Evolutionary conservation across 2,329 filamentous ascomycete genomes (phyloP).

Genomic region (Penicillium hordei): DNA sequence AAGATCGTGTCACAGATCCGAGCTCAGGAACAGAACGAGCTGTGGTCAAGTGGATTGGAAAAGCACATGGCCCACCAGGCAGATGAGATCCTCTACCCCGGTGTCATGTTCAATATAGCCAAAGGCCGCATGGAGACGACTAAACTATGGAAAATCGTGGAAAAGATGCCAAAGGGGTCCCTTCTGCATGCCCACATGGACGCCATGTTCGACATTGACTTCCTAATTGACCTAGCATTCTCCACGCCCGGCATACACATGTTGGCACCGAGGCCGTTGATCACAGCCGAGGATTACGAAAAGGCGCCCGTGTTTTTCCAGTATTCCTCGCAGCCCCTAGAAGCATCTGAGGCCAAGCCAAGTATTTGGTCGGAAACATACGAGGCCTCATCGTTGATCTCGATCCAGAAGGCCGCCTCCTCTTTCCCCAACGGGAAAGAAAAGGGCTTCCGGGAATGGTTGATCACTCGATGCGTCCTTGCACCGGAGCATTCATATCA

Average conservation of each 20-base stretch:
- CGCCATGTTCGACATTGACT: constrained; percentile 87
- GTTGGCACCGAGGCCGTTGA: constrained; percentile 57
- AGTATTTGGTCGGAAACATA: constrained; percentile 70
- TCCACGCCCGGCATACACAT: constrained; percentile 72
- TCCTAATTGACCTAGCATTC: constrained; percentile 70
- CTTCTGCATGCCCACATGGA: constrained; percentile 76
- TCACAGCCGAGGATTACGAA: constrained; percentile 53
- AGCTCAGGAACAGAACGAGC: constrained; percentile 68
- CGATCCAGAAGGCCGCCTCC: constrained; percentile 64
- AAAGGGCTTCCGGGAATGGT: constrained; percentile 72
- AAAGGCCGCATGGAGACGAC: constrained; percentile 84
- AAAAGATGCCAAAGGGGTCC: constrained; percentile 80
- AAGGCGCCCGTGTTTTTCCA: constrained; percentile 62
- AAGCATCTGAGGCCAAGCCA: constrained; percentile 43
- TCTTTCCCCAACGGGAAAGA: constrained; percentile 72
- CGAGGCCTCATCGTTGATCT: constrained; percentile 56
- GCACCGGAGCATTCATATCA: constrained; percentile 70
- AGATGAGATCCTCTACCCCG: constrained; percentile 70
- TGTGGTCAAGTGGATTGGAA: constrained; percentile 76
- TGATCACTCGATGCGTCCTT: constrained; percentile 71
- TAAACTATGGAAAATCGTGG: constrained; percentile 79
- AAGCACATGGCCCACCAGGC: constrained; percentile 64
- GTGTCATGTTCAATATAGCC: constrained; percentile 90
- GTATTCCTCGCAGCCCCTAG: constrained; percentile 52
- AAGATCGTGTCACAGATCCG: constrained; percentile 78